phyloP scores from a whole-genome alignment of 2,329 filamentous ascomycete species.

The Magnaporthiopsis rhizophila region DNA sequence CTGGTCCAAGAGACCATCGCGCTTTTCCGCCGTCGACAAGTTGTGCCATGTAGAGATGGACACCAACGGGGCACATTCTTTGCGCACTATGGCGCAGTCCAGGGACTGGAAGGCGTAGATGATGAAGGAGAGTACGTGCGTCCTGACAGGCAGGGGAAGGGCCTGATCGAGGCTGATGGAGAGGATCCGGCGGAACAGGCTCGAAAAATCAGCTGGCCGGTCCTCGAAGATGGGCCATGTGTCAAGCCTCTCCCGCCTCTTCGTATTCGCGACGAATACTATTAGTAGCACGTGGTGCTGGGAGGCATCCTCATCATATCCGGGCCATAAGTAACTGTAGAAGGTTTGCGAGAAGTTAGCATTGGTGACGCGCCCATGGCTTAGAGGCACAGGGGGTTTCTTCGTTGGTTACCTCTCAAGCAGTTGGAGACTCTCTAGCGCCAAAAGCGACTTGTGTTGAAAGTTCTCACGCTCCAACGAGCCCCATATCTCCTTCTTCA shows the following conservation, averaged over 20 bases:
- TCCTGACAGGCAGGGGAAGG: conserved; percentile 58
- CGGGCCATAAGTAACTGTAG: conserved; percentile 85
- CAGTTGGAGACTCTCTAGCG: conserved; percentile 83
- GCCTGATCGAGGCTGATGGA: conserved; percentile 74
- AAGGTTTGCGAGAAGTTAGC: conserved; percentile 48
- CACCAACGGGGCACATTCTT: conserved; percentile 92
- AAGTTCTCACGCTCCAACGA: conserved; percentile 76
- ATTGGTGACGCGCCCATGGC: background rate
- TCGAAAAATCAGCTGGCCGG: conserved; percentile 74
- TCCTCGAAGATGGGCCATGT: conserved; percentile 81
- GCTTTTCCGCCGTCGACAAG: conserved; percentile 65
- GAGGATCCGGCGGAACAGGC: conserved; percentile 79
- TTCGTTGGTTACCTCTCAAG: conserved; percentile 59
- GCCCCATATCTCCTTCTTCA: conserved; percentile 88
- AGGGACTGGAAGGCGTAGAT: conserved; percentile 90
- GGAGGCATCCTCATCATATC: conserved; percentile 78
- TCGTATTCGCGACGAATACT: conserved; percentile 77
- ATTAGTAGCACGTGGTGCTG: conserved; percentile 88
- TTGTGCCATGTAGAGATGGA: conserved; percentile 96
- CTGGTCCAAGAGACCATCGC: conserved; percentile 66
- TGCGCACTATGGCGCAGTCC: conserved; percentile 80
- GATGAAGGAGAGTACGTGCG: conserved; percentile 81
- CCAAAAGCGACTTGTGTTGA: conserved; percentile 65
- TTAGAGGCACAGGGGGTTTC: background rate
- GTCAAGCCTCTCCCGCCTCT: conserved; percentile 76